Base-by-base conservation (phyloP, 2,329 filamentous ascomycete genomes). In the Rhynchosporium agropyri region DNA sequence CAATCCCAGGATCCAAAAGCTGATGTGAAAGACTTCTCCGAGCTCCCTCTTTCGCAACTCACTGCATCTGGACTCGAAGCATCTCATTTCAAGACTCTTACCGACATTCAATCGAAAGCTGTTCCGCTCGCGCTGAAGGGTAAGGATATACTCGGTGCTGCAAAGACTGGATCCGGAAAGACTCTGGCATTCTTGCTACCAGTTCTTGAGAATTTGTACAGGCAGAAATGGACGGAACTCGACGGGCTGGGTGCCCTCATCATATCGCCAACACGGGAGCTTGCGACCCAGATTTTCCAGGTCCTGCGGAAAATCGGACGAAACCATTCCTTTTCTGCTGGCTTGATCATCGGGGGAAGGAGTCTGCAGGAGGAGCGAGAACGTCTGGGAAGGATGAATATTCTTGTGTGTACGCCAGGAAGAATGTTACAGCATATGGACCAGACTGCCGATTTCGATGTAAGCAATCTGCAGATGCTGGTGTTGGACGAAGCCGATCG, bases 251-350 rank as follows among this genome's bases (percentile, higher is more conserved):
- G 94, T 8, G 95, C 95, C 4, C 83, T 99, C 67, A 91, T 99
- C 68, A 88, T 99, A 60, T 94, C 93, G 0, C 95, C 95, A 0
- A 99, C 95, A 7, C 89, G 95, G 73, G 95, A 99, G 78, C 82
- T 99, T 61, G 94, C 95, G 0, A 95, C 96, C 45, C 95, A 99
- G 77, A 99, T 97, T 65, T 99, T 98, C 74, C 90, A 97, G 63
- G 94, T 98, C 0, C 78, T 99, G 71, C 84, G 91, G 65, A 97
- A 96, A 76, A 86, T 99, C 63, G 95, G 95, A 50, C 85, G 91
- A 62, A 87, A 94, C 63, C 94, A 99, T 76, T 83, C 86, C 64
- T 97, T 98, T 75, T 96, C 94, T 0, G 95, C 95, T 0, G 95
- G 95, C 0, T 78, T 98, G 71, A 86, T 99, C 9, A 98, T 98